Conservation (phyloP, 306 rosid species). For the Hippophae gyantsensis region DNA sequence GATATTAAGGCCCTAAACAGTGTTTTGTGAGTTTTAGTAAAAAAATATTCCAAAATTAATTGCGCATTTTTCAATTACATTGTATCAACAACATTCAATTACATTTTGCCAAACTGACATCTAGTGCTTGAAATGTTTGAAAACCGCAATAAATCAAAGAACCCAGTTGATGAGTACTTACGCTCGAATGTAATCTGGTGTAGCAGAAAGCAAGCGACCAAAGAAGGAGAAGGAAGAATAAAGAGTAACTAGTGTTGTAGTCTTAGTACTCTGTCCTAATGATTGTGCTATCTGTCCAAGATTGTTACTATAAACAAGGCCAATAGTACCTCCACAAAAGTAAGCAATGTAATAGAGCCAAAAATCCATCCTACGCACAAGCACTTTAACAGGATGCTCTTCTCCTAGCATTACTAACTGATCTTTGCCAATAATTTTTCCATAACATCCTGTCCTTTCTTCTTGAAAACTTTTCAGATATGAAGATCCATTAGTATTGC, state of each 20-base stretch:
- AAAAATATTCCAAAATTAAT: too few relatives aligned
- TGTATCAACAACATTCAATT: too few relatives aligned
- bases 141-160: neutral
- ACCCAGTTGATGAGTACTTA: slow-evolving; percentile 19
- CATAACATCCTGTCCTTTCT: slow-evolving; percentile 26
- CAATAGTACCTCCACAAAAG: slow-evolving; percentile 93
- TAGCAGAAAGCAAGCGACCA: slow-evolving; percentile 93
- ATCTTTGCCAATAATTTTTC: slow-evolving; percentile 32
- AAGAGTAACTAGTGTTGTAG: slow-evolving; percentile 58
- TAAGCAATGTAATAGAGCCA: slow-evolving; percentile 84
- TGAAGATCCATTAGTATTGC: slow-evolving; percentile 16
- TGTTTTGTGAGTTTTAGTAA: too few relatives aligned
- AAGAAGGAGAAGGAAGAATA: slow-evolving; percentile 91
- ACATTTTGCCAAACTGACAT: too few relatives aligned
- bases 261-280: slow-evolving; percentile 43
- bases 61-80: too few relatives aligned
- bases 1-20: too few relatives aligned
- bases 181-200: slow-evolving; percentile 76
- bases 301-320: slow-evolving; percentile 91
- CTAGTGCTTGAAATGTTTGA: too few relatives aligned
- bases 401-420: slow-evolving; percentile 73
- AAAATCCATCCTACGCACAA: slow-evolving; percentile 61
- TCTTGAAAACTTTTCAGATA: slow-evolving; percentile 17
- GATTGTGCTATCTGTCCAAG: slow-evolving; percentile 95
- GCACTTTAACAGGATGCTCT: slow-evolving; percentile 53